phyloP scores from a whole-genome alignment of 306 rosid genomes.

The Styphnolobium japonicum region DNA sequence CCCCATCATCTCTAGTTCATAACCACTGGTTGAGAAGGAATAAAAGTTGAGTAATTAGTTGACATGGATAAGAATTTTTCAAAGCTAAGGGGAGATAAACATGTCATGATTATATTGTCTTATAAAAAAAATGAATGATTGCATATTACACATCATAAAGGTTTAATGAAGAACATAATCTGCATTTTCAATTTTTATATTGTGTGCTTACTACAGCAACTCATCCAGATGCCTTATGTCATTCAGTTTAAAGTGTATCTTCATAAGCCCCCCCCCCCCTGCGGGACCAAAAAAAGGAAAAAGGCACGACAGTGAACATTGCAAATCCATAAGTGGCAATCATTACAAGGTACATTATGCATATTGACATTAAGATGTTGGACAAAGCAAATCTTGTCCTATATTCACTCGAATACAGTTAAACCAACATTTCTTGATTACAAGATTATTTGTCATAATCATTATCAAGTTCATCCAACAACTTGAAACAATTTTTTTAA shows the following conservation, averaged over 20 bases:
- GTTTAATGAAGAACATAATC: not conserved
- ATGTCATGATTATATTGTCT: not conserved
- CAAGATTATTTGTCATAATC: not conserved
- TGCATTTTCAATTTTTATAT: slow-evolving; percentile 5
- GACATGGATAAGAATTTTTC: slow-evolving; percentile 1
- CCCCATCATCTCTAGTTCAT: slow-evolving; percentile 67
- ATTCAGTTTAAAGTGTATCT: not conserved
- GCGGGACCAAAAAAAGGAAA: too few relatives aligned
- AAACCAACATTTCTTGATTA: not conserved
- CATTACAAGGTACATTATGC: not conserved
- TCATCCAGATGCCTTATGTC: not conserved
- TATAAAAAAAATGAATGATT: not conserved
- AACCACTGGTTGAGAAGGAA: slow-evolving; percentile 62
- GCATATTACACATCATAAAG: not conserved
- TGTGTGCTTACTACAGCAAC: not conserved
- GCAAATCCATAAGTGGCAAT: not conserved
- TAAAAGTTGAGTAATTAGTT: slow-evolving; percentile 17
- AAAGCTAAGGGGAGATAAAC: slow-evolving; percentile 9
- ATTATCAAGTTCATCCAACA: not conserved
- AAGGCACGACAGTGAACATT: not conserved
- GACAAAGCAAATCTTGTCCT: not conserved
- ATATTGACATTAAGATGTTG: not conserved
- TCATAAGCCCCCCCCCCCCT: not conserved
- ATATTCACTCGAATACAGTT: not conserved
- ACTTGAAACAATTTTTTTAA: not conserved